Conservation (phyloP, 805 yeast species). For the Wickerhamomyces xylosicus region DNA sequence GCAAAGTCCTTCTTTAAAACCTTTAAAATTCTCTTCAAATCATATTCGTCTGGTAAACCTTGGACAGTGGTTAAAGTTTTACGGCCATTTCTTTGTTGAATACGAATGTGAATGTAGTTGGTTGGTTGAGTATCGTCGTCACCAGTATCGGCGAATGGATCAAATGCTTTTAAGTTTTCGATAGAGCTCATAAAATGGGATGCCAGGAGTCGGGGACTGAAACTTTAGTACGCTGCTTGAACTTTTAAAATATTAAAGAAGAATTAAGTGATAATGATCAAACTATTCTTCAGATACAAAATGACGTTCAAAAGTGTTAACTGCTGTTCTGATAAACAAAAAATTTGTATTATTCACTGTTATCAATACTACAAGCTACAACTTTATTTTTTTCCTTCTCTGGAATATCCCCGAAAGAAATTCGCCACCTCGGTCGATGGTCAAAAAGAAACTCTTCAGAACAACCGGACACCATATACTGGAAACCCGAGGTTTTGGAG, state of each 20-base stretch:
- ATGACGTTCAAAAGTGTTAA: not conserved
- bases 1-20: slow-evolving; percentile 97
- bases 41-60: slow-evolving; percentile 93
- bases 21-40: slow-evolving; percentile 84
- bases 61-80: slow-evolving; percentile 97
- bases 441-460: too few relatives aligned
- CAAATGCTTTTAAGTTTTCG: slow-evolving; percentile 78
- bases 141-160: slow-evolving; percentile 99
- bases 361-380: too few relatives aligned
- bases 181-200: slow-evolving; percentile 63
- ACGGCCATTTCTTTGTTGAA: slow-evolving; percentile 99
- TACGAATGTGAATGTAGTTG: slow-evolving; percentile 94
- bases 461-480: too few relatives aligned
- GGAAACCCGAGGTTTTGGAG: too few relatives aligned
- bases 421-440: too few relatives aligned
- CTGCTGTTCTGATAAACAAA: too few relatives aligned
- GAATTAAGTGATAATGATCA: not conserved
- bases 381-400: too few relatives aligned
- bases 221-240: too few relatives aligned
- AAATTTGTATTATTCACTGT: too few relatives aligned
- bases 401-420: too few relatives aligned
- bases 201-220: not conserved
- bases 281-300: not conserved
- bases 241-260: too few relatives aligned
- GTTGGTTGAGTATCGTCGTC: slow-evolving; percentile 96